A percentile compares a stretch with the other conserved stretches of the same genome.
These are phyloP conservation scores for Auxenochlorella pyrenoidosa DNA, from an alignment of 139 green algal species.

Conservation along the genomic window DNA sequence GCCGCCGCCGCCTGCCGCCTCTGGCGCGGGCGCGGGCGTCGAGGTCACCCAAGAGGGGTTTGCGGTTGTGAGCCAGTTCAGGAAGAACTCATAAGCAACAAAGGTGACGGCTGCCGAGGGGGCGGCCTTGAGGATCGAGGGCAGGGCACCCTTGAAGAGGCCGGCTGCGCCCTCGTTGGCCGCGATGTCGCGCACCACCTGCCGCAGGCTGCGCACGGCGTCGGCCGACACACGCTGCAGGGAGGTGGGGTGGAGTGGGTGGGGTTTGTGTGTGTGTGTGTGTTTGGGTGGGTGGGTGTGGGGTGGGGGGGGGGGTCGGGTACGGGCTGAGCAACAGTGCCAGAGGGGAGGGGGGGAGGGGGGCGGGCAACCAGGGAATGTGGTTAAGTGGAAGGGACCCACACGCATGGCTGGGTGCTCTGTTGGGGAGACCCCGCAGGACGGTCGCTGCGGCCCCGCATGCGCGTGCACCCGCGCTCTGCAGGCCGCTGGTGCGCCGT, in stretches of 20 bases:
- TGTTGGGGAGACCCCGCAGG: too few relatives aligned
- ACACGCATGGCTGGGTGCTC: too few relatives aligned
- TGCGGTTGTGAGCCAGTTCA: not conserved
- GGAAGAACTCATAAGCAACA: slow-evolving; percentile 74
- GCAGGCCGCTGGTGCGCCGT: too few relatives aligned
- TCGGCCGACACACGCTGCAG: slow-evolving; percentile 72
- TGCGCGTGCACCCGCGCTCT: too few relatives aligned
- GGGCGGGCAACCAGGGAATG: too few relatives aligned
- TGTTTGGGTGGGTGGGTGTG: too few relatives aligned
- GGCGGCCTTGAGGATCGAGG: slow-evolving; percentile 94
- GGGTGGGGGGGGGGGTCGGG: too few relatives aligned
- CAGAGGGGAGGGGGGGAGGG: too few relatives aligned
- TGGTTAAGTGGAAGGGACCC: too few relatives aligned
- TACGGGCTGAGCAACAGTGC: too few relatives aligned
- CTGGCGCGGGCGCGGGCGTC: not conserved
- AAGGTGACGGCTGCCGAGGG: slow-evolving; percentile 95
- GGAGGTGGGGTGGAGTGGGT: slow-evolving; percentile 50
- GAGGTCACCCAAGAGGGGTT: not conserved
- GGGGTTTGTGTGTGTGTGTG: not conserved
- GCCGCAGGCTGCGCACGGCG: slow-evolving; percentile 56
- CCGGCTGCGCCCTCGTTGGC: slow-evolving; percentile 78
- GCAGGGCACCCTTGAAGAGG: slow-evolving; percentile 94
- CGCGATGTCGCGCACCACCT: slow-evolving; percentile 68
- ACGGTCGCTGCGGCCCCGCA: too few relatives aligned
- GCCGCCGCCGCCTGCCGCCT: not conserved